phyloP scores from a whole-genome alignment of 495 filamentous ascomycete species.

The Annulohypoxylon bovei region DNA sequence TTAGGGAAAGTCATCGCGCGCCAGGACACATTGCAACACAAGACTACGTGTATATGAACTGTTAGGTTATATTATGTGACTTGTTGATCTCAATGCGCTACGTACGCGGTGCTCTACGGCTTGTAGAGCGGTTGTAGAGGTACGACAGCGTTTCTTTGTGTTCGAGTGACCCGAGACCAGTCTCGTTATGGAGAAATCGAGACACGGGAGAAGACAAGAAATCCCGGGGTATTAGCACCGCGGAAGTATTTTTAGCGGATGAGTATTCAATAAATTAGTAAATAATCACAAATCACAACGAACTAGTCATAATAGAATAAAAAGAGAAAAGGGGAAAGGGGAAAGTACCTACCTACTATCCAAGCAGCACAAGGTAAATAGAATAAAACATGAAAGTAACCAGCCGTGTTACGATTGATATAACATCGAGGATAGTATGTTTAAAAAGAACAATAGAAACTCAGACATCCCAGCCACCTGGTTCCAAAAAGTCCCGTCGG shows the following conservation, averaged over 20 bases:
- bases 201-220: neutral
- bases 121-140: too few species aligned
- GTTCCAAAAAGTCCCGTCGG: neutral
- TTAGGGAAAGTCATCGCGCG: neutral
- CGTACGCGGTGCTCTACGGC: neutral
- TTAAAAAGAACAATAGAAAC: neutral
- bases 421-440: neutral
- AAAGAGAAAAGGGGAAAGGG: neutral
- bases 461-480: neutral
- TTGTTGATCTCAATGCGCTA: neutral
- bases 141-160: neutral
- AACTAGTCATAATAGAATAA: too few species aligned
- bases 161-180: slow-evolving; percentile 16
- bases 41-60: slow-evolving; percentile 10
- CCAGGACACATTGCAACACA: neutral
- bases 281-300: neutral
- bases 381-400: neutral
- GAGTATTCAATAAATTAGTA: neutral
- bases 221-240: neutral
- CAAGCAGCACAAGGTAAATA: neutral
- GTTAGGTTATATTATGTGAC: neutral
- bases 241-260: neutral
- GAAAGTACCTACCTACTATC: too few species aligned
- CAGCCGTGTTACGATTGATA: neutral
- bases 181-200: slow-evolving; percentile 7